Conservation (phyloP, 2,329 filamentous ascomycete species). For the Fusarium algeriense region DNA sequence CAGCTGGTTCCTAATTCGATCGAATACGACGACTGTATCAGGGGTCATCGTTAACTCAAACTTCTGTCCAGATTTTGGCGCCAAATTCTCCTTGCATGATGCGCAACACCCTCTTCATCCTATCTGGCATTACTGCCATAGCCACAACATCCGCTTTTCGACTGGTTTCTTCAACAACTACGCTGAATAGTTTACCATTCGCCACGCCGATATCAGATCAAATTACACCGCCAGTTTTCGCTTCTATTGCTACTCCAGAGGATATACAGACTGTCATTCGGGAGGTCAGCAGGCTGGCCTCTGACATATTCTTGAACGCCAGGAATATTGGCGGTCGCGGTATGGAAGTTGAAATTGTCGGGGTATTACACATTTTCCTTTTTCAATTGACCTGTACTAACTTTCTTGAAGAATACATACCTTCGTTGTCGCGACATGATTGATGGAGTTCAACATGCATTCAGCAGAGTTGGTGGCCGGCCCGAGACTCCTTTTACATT, state of each 20-base stretch:
- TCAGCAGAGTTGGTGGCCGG: background rate
- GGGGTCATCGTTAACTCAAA: background rate
- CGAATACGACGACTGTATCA: background rate
- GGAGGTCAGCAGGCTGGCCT: conserved; percentile 3
- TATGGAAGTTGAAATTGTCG: conserved; percentile 10
- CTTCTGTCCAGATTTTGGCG: background rate
- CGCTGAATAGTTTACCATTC: background rate
- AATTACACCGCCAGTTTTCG: background rate
- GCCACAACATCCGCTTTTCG: conserved; percentile 3
- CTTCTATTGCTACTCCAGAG: background rate
- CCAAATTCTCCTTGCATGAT: conserved; percentile 2
- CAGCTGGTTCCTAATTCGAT: background rate
- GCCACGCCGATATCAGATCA: background rate
- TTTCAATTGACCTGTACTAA: conserved; percentile 1
- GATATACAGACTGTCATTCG: conserved; percentile 4
- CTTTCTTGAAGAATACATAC: conserved; percentile 18
- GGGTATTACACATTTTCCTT: background rate
- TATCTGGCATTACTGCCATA: conserved; percentile 10
- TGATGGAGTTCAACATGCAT: conserved; percentile 7
- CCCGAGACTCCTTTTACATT: conserved; percentile 10
- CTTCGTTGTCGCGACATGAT: conserved; percentile 24
- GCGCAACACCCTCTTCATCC: background rate
- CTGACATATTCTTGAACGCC: conserved; percentile 4
- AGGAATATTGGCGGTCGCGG: conserved; percentile 3
- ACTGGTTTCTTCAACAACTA: background rate